Base-by-base conservation (phyloP, 805 yeast species). In the Candida glaebosa region DNA sequence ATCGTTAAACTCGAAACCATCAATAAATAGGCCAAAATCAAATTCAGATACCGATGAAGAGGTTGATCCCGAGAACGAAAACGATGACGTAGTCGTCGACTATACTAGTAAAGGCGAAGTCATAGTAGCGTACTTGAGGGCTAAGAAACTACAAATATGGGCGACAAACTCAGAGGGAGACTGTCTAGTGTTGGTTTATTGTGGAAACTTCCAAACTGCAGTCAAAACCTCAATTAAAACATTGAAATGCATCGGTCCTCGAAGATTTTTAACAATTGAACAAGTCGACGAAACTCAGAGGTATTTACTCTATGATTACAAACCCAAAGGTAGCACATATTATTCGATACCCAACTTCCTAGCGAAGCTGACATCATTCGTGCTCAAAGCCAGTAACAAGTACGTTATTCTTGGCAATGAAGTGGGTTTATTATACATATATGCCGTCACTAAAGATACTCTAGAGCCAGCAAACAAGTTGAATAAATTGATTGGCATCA, bases 101-200 rank as follows among this genome's bases (percentile, higher is more conserved):
- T 35, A 35, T 22, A 35, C 38, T 16, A 12, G n/a, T 17, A 39
- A 50, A 30, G 72, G 72, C 7, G 71, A 67, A 35, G 34, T 67
- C 17, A 44, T 60, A 31, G 46, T 66, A 4, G 45, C 62, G 31
- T 60, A 52, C 44, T 54, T 56, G 1, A 34, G 36, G 4, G 30
- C 46, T 8, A 18, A 37, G 2, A 32, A 46, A 2, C 25, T 65
- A 12, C 68, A 67, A 43, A 44, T 66, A 12, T 69, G 73, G 73
- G 58, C 18, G 5, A 25, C 25, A 9, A 35, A 57, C 40, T 64
- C 38, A 17, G 38, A 35, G n/a, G 38, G 38, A 5, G 38, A 35
- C 17, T 35, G 38, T 15, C 24, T 35, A 17, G 20, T 20, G 10
- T 24, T 35, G 31, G 25, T 14, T 14, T 8, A 24, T 14, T 6